Base-by-base conservation (phyloP, 331 rosid genomes). In the Quercus lobata region DNA sequence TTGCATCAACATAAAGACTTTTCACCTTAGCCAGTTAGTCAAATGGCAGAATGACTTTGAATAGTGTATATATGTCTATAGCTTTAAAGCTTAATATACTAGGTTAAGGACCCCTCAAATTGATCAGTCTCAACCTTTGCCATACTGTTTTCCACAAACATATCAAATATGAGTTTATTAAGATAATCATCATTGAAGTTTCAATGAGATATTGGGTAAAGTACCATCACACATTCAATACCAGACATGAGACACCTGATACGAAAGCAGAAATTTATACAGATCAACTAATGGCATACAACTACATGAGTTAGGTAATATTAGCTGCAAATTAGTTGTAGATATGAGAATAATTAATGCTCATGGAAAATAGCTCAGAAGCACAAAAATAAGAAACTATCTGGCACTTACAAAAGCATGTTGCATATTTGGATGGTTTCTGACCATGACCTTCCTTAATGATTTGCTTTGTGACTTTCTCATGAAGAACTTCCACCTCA, bases 361-460 rank as follows among this genome's bases (percentile, higher is more conserved):
- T 18, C 52, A 55, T 75, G 25, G 35, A 53, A 77, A 72, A 57
- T 30, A 72, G 5, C 19, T 16, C 37, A 72, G 6, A 24, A 65
- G 57, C 35, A 19, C 70, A 68, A 81, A n/a, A 25, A 32, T 35
- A 74, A 70, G 57, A 19, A 76, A 68, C 9, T 11, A 53, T 54
- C 72, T 2, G 34, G 63, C 56, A 90, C 97, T 87, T 84, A 95
- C 97, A 81, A 78, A 95, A 95, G 86, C 98, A 95, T n/a, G 97
- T 95, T 65, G 98, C 89, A 83, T 92, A 95, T 79, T 92, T 95
- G 72, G 97, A 83, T 41, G 98, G 97, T 76, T 80, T 90, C 75
- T 84, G 87, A 53, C 96, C 98, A 84, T 87, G 93, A 46, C 96
- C 98, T 84, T 92, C 97, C 92, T 92, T 91, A 16, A 90, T 87